Percentiles rank a stretch among this genome's conserved stretches.
phyloP scores from a whole-genome alignment of 169 alveolate genomes.

The Eimeria tenella region DNA sequence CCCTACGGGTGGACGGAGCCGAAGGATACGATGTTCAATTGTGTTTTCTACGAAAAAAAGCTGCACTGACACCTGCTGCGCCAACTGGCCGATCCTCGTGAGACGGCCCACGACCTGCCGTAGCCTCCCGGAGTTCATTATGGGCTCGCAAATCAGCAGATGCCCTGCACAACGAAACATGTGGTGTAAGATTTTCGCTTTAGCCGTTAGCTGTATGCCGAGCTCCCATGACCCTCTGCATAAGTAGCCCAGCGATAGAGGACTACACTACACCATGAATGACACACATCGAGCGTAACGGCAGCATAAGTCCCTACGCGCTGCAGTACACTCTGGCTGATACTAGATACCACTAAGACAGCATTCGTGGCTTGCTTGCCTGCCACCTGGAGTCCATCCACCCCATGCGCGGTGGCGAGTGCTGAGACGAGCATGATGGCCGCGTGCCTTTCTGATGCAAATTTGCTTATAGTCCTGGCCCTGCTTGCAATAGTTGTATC shows the following conservation, averaged over 20 bases:
- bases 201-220: too few relatives aligned
- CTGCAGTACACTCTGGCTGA: neutral
- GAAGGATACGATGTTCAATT: neutral
- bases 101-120: neutral
- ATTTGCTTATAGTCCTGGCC: neutral
- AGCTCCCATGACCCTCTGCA: too few relatives aligned
- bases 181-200: neutral
- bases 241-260: too few relatives aligned
- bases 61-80: neutral
- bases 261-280: too few relatives aligned
- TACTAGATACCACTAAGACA: neutral
- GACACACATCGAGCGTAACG: too few relatives aligned
- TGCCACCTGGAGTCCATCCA: slow-evolving; percentile 2
- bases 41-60: neutral
- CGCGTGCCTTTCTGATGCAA: neutral
- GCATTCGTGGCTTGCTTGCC: neutral
- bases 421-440: neutral
- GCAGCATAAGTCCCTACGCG: too few relatives aligned
- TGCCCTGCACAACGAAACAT: neutral
- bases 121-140: neutral
- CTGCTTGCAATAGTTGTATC: neutral
- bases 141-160: slow-evolving; percentile 32
- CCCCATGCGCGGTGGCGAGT: neutral
- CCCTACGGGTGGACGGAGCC: neutral
- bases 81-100: neutral